phyloP scores from a whole-genome alignment of 2,329 filamentous ascomycete species.

The Fusarium incarnatum region DNA sequence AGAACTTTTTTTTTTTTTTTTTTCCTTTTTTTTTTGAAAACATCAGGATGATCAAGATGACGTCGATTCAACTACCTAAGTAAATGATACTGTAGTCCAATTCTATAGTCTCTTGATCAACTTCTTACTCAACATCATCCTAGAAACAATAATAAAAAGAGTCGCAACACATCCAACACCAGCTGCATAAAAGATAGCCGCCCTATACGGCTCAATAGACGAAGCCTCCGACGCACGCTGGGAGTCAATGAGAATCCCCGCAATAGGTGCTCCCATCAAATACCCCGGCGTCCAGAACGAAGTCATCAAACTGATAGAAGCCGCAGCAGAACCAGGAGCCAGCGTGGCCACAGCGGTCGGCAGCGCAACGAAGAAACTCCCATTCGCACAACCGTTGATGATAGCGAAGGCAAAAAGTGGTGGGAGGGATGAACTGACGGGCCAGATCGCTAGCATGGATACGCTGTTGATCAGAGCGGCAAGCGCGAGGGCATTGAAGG shows the following conservation, averaged over 20 bases:
- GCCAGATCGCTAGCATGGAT: constrained; percentile 4
- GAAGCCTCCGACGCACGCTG: neutral
- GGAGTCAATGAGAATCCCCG: neutral
- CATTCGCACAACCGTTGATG: constrained; percentile 10
- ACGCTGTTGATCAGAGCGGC: constrained; percentile 1
- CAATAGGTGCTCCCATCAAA: constrained; percentile 2
- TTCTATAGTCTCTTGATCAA: neutral
- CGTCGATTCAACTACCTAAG: no score
- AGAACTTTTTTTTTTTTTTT: no score
- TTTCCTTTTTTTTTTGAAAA: no score
- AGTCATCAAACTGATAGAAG: neutral
- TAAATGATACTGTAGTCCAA: no score
- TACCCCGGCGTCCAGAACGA: constrained; percentile 8
- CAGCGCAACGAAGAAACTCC: constrained; percentile 12
- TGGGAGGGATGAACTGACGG: neutral
- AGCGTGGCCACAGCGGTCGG: constrained; percentile 13
- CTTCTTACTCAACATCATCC: neutral
- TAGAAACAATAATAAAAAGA: neutral
- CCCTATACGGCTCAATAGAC: neutral
- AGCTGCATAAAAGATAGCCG: constrained; percentile 9
- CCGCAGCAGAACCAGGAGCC: constrained; percentile 1
- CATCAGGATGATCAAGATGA: no score
- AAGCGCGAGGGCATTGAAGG: neutral
- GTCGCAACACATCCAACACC: constrained; percentile 3
- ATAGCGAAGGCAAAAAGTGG: neutral